phyloP scores from a whole-genome alignment of 106 monocot genomes.

The Apostasia shenzhenica region DNA sequence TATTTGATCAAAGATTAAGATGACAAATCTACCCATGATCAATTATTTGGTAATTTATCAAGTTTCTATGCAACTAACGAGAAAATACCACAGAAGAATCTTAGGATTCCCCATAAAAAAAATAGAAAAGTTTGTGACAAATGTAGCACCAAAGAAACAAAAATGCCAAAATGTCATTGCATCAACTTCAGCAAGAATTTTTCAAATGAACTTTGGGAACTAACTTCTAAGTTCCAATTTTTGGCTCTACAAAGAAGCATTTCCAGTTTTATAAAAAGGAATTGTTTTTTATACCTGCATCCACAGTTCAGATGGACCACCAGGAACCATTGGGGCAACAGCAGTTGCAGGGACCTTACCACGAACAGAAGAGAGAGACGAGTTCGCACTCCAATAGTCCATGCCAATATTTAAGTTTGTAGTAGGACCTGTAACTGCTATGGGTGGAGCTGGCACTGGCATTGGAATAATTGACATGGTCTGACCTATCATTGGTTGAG shows the following conservation, averaged over 20 bases:
- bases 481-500: constrained; percentile 36
- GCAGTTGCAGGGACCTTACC: constrained; percentile 18
- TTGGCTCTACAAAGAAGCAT: background rate
- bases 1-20: too few species aligned
- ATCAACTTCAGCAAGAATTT: too few species aligned
- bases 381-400: constrained; percentile 56
- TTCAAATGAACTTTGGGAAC: too few species aligned
- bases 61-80: too few species aligned
- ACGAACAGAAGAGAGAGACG: constrained; percentile 31
- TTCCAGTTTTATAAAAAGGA: background rate
- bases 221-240: too few species aligned
- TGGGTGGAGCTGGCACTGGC: constrained; percentile 26
- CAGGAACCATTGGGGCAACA: constrained; percentile 33
- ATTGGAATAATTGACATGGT: constrained; percentile 43
- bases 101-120: too few species aligned
- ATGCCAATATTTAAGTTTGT: constrained; percentile 85
- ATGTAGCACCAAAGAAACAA: too few species aligned
- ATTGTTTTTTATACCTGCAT: constrained; percentile 19
- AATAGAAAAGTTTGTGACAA: too few species aligned
- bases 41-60: too few species aligned
- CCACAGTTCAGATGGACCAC: constrained; percentile 27
- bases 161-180: too few species aligned
- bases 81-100: too few species aligned
- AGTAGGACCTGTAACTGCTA: constrained; percentile 37
- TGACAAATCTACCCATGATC: too few species aligned